Base-by-base conservation (phyloP, 2,329 filamentous ascomycete genomes). In the Fusarium odoratissimum region DNA sequence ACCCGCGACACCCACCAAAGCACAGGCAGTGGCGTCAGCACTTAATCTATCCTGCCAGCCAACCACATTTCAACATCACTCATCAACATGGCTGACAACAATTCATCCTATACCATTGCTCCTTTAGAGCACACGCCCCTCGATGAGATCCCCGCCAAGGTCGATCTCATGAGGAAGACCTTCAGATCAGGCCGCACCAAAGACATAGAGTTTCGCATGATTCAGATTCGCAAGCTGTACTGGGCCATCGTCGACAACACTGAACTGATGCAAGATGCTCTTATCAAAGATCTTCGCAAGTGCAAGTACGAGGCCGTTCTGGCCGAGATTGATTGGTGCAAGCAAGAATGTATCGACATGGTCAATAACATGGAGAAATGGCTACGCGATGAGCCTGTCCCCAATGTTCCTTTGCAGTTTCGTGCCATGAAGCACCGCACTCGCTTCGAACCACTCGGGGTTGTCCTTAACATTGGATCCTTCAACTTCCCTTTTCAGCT, bases 401-500 rank as follows among this genome's bases (percentile, higher is more conserved):
- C 83, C 46, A 91, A 94, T 79, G 91, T 97, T 23, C 86, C 91
- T 17, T 80, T 94, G 49, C 86, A 88, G 45, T 94, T 91, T 83
- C 87, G 87, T 74, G 79, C 92, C 45, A 88, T 97, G 84, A 91
- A 86, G 62, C 92, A 95, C 41, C 91, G 88, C 79, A 91, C 97
- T 80, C 88, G 91, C 73, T 97, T 97, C 84, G 95, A 98, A 79
- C 96, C 96, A 3, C 82, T 98, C 64, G 96, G 96, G 40, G 86
- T 91, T 44, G 90, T 94, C 16, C 86, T 98, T 76, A 90, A 98
- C 78, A 97, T 98, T 79, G 94, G 95, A 64, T 91, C 96, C 46
- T 98, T 94, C 89, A 99, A 99, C 86, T 97, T 95, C 82, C 96
- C 96, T 57, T 86, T 97, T 80, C 91, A 95, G 83, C 87, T 98